A percentile compares a stretch with the other conserved stretches of the same genome.
phyloP scores from a whole-genome alignment of 495 filamentous ascomycete genomes.

The Aspergillus campestris region DNA sequence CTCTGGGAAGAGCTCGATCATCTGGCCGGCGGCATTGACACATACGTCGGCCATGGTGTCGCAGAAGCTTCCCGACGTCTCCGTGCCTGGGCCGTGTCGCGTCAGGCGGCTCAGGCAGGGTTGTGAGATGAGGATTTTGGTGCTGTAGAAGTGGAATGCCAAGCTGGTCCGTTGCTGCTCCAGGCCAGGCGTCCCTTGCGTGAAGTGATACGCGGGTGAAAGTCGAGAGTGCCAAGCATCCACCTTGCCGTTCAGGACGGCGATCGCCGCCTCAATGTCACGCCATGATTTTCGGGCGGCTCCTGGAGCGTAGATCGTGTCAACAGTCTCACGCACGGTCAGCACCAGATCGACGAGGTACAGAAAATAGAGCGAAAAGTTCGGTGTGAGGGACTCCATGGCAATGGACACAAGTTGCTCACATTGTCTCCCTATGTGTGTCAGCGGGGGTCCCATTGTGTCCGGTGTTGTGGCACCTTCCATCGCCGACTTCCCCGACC shows the following conservation, averaged over 20 bases:
- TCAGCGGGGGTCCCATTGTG: background rate
- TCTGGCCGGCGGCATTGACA: conserved; percentile 38
- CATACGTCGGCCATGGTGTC: conserved; percentile 38
- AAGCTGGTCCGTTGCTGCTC: conserved; percentile 20
- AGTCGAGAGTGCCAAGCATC: conserved; percentile 43
- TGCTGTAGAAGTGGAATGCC: conserved; percentile 46
- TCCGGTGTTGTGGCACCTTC: background rate
- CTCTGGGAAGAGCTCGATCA: conserved; percentile 40
- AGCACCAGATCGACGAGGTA: conserved; percentile 31
- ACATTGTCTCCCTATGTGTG: conserved; percentile 4
- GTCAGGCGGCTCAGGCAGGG: conserved; percentile 47
- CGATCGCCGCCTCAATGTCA: conserved; percentile 43
- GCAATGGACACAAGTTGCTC: conserved; percentile 15
- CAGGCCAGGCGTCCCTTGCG: conserved; percentile 12
- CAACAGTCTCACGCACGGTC: conserved; percentile 40
- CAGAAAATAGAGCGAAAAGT: conserved; percentile 36
- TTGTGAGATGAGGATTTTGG: conserved; percentile 46
- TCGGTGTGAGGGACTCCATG: conserved; percentile 17
- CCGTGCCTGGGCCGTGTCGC: conserved; percentile 18
- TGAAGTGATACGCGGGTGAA: conserved; percentile 37
- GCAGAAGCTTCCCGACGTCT: conserved; percentile 32
- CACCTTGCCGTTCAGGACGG: conserved; percentile 32
- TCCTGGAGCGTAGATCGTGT: conserved; percentile 45
- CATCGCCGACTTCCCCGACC: background rate
- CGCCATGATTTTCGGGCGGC: conserved; percentile 40